phyloP scores from a whole-genome alignment of 2,329 filamentous ascomycete species.

The Colletotrichum euphorbiae region DNA sequence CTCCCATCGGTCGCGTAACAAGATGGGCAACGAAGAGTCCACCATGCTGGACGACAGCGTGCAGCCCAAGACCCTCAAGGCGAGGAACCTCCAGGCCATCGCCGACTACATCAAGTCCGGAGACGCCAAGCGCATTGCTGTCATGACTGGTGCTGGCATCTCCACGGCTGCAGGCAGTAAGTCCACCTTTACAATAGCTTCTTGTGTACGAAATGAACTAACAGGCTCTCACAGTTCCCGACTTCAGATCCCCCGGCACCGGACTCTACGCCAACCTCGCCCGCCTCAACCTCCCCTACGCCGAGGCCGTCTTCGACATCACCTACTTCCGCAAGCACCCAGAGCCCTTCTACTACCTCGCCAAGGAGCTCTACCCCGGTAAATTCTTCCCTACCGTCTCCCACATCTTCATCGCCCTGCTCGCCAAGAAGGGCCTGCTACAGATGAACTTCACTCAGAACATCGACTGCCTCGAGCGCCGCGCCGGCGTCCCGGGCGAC shows the following conservation, averaged over 20 bases:
- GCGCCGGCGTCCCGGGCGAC: slow-evolving; percentile 83
- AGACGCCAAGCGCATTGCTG: slow-evolving; percentile 76
- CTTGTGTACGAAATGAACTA: slow-evolving; percentile 14
- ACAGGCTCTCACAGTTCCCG: slow-evolving; percentile 74
- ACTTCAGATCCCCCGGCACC: slow-evolving; percentile 93
- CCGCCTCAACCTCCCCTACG: slow-evolving; percentile 84
- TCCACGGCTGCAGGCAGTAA: slow-evolving; percentile 76
- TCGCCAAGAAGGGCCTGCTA: slow-evolving; percentile 82
- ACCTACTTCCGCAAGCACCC: slow-evolving; percentile 87
- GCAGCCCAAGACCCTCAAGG: slow-evolving; percentile 72
- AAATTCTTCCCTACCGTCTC: slow-evolving; percentile 89
- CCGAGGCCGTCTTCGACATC: slow-evolving; percentile 96
- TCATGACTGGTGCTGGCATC: slow-evolving; percentile 93
- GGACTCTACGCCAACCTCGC: slow-evolving; percentile 94
- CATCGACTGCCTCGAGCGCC: slow-evolving; percentile 93
- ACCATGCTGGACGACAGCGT: slow-evolving; percentile 72
- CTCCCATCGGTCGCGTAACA: slow-evolving; percentile 53
- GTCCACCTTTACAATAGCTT: slow-evolving; percentile 40
- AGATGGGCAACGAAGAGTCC: slow-evolving; percentile 90
- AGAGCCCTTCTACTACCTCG: slow-evolving; percentile 90
- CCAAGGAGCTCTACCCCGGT: slow-evolving; percentile 91
- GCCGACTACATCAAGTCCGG: slow-evolving; percentile 84
- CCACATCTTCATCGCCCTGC: slow-evolving; percentile 87
- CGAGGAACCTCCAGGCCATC: slow-evolving; percentile 77
- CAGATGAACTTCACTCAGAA: slow-evolving; percentile 96